A percentile compares a stretch with the other conserved stretches of the same genome.
These are phyloP conservation scores for Pseudotsuga menziesii DNA, from an alignment of 75 land plant genomes.

Conservation along the genomic window DNA sequence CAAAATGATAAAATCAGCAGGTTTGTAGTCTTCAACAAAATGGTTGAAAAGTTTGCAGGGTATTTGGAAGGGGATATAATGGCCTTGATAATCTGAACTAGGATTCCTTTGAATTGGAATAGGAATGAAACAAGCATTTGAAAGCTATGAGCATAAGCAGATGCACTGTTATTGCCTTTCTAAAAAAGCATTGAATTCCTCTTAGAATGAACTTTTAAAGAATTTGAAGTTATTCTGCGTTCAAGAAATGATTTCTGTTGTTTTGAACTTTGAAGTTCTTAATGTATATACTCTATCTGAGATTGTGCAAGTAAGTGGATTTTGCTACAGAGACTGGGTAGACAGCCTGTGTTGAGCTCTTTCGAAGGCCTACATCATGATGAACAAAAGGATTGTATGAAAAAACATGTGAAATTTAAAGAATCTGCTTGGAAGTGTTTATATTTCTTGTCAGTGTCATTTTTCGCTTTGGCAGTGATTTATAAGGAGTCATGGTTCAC, in stretches of 20 bases:
- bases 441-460: slow-evolving; percentile 74
- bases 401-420: slow-evolving; percentile 72
- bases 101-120: neutral
- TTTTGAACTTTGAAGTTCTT: neutral
- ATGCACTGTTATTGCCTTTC: no score
- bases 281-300: neutral
- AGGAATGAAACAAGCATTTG: slow-evolving; percentile 1
- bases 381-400: slow-evolving; percentile 32
- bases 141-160: neutral
- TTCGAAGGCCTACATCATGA: slow-evolving; percentile 9
- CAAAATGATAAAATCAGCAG: neutral
- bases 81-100: neutral
- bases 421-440: slow-evolving; percentile 93
- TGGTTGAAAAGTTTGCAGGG: neutral
- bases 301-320: neutral
- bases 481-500: slow-evolving; percentile 88
- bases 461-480: slow-evolving; percentile 53
- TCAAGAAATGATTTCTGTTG: slow-evolving; percentile 2
- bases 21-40: neutral
- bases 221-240: neutral
- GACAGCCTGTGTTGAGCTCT: slow-evolving; percentile 28
- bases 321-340: slow-evolving; percentile 51
- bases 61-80: neutral
- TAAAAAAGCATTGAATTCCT: neutral
- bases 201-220: neutral